phyloP scores from a whole-genome alignment of 768 basidiomycete genomes.

The Mycena indigotica region DNA sequence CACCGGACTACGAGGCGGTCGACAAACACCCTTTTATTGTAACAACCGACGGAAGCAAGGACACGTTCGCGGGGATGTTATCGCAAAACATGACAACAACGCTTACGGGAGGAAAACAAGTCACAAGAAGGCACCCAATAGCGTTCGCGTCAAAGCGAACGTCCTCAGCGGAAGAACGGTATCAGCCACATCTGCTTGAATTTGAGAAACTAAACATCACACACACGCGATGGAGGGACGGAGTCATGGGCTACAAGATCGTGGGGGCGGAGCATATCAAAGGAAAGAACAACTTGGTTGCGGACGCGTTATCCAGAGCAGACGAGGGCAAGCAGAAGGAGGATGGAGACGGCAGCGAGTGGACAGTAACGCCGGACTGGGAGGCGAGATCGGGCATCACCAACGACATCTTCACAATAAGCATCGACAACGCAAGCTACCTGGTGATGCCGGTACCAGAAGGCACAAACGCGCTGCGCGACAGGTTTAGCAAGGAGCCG shows the following conservation, averaged over 20 bases:
- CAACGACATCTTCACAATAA: conserved; percentile 14
- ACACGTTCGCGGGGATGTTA: conserved; percentile 31
- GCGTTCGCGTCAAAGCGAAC: conserved; percentile 38
- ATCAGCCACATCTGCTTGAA: conserved; percentile 35
- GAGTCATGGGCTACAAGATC: conserved; percentile 28
- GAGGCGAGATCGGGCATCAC: conserved; percentile 17
- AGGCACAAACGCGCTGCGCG: not conserved
- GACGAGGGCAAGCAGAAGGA: conserved; percentile 7
- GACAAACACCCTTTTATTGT: conserved; percentile 33
- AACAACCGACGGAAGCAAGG: conserved; percentile 32
- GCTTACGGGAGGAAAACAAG: conserved; percentile 14
- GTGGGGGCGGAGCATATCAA: conserved; percentile 22
- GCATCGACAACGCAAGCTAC: not conserved
- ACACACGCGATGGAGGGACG: conserved; percentile 32
- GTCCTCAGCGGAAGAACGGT: conserved; percentile 32
- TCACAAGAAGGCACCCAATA: conserved; percentile 29
- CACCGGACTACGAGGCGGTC: conserved; percentile 26
- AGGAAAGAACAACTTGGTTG: conserved; percentile 23
- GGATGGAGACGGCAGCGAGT: conserved; percentile 12
- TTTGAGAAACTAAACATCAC: conserved; percentile 29
- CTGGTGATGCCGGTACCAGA: conserved; percentile 1
- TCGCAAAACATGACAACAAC: conserved; percentile 23
- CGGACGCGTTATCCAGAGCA: conserved; percentile 26
- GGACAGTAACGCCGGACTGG: conserved; percentile 30
- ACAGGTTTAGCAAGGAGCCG: conserved; percentile 18